A percentile compares a stretch with the other conserved stretches of the same genome.
Conservation (phyloP, 768 basidiomycete species). For the Kwoniella sp. region DNA sequence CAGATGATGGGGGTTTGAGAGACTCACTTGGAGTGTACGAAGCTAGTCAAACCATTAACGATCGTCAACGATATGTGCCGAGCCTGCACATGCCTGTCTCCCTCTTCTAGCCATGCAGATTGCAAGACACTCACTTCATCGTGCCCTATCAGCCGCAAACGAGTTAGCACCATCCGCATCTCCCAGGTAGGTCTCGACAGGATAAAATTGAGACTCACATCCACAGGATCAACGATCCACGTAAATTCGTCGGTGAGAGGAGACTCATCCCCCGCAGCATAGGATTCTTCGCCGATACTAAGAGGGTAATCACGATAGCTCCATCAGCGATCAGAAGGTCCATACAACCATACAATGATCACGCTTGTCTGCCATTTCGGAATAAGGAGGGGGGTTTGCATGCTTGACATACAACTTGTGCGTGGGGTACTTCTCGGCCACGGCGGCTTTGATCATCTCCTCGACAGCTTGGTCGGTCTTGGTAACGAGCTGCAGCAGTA, state of each 20-base stretch:
- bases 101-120: no score
- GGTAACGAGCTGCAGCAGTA: conserved; percentile 67
- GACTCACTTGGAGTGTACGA: conserved; percentile 45
- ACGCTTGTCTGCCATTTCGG: no score
- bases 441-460: conserved; percentile 72
- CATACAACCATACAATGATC: no score
- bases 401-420: conserved; percentile 73
- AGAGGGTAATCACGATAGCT: no score
- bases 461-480: conserved; percentile 92
- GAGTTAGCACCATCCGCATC: not conserved
- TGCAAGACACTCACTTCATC: conserved; percentile 45
- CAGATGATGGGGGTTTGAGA: conserved; percentile 64
- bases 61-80: no score
- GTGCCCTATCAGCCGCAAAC: conserved; percentile 28
- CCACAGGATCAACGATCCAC: conserved; percentile 92
- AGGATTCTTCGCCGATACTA: conserved; percentile 92
- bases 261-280: conserved; percentile 67
- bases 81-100: no score
- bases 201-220: conserved; percentile 57
- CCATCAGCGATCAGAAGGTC: no score
- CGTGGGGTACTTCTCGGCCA: conserved; percentile 67
- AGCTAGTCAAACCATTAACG: conserved; percentile 33
- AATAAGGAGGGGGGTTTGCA: not conserved
- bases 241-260: conserved; percentile 82
- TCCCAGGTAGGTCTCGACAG: no score